Evolutionary conservation across 768 basidiomycete genomes (phyloP).

Genomic region (Collybiopsis confluens): DNA sequence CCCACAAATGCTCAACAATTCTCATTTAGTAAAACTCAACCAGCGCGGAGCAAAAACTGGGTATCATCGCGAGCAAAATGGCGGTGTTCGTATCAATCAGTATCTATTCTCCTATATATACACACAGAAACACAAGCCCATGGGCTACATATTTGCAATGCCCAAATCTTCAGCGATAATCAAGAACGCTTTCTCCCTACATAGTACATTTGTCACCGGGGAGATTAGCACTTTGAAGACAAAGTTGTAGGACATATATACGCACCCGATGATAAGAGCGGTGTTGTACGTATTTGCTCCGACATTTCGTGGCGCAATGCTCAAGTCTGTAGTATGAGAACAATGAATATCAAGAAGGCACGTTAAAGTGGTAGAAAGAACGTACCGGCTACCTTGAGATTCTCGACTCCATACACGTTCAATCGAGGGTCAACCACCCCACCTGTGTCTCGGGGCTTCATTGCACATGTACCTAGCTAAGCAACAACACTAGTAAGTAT

Average conservation of each 20-base stretch:
- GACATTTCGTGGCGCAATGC: constrained; percentile 36
- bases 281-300: constrained; percentile 18
- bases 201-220: too few species aligned
- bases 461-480: constrained; percentile 47
- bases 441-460: constrained; percentile 38
- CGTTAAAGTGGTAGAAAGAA: constrained; percentile 9
- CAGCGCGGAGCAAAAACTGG: too few species aligned
- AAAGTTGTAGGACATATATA: too few species aligned
- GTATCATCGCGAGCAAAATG: too few species aligned
- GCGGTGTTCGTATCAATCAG: too few species aligned
- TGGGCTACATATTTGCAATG: too few species aligned
- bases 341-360: not conserved
- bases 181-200: constrained; percentile 40
- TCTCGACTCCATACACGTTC: constrained; percentile 38
- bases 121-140: too few species aligned
- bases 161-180: constrained; percentile 38
- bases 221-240: too few species aligned
- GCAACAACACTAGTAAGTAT: too few species aligned
- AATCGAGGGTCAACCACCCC: constrained; percentile 41
- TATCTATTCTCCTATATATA: too few species aligned
- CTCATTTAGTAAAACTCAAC: too few species aligned
- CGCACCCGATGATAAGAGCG: constrained; percentile 6
- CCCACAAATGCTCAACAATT: too few species aligned
- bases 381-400: constrained; percentile 34
- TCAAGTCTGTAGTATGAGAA: constrained; percentile 21